Percentiles rank a stretch among this genome's conserved stretches.
phyloP scores from a whole-genome alignment of 305 asterid species.

The Coffea humblotiana region DNA sequence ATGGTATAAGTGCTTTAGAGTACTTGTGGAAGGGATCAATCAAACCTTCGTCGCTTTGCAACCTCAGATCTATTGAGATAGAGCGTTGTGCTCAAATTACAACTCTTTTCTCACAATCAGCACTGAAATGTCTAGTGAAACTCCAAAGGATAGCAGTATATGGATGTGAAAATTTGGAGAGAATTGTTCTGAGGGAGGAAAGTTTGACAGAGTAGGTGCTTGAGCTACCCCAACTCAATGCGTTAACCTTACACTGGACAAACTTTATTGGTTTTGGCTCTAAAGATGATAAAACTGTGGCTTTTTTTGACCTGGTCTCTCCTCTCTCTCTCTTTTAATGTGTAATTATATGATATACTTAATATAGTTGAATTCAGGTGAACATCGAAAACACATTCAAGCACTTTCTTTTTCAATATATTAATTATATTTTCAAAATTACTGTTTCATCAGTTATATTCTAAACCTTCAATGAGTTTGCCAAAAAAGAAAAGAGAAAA shows the following conservation, averaged over 20 bases:
- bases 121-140: conserved; percentile 2
- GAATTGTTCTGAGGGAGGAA: background rate
- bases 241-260: rapidly evolving
- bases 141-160: background rate
- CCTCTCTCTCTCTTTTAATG: too few relatives aligned
- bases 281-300: too few relatives aligned
- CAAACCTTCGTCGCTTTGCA: background rate
- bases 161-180: background rate
- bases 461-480: too few relatives aligned
- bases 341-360: too few relatives aligned
- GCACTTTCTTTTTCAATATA: too few relatives aligned
- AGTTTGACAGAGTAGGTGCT: background rate
- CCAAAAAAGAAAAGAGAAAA: too few relatives aligned
- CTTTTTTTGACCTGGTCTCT: too few relatives aligned
- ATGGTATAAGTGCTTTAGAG: background rate
- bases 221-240: conserved; percentile 4
- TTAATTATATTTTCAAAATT: too few relatives aligned
- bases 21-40: background rate
- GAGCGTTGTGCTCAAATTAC: background rate
- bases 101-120: background rate
- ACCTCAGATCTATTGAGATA: background rate
- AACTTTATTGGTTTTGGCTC: too few relatives aligned
- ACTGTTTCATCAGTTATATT: too few relatives aligned
- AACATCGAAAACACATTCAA: too few relatives aligned
- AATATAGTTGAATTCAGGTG: too few relatives aligned